Evolutionary conservation across 768 basidiomycete genomes (phyloP).

Genomic region (Mycena galopus): DNA sequence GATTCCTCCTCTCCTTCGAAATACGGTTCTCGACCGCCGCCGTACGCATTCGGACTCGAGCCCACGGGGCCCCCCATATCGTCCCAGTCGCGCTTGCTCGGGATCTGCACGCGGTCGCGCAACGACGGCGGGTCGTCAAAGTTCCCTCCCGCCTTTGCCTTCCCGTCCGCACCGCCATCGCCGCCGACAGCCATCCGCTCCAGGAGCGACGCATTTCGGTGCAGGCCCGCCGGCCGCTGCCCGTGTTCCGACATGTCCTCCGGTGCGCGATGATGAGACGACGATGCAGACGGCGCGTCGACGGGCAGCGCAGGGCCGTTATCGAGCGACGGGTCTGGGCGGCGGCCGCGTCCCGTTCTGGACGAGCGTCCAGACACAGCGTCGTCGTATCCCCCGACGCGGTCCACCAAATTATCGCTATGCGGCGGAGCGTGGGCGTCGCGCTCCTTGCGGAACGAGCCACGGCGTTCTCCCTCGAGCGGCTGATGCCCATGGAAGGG

Average conservation of each 20-base stretch:
- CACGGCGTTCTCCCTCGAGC: conserved; percentile 17
- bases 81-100: conserved; percentile 32
- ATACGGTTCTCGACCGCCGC: conserved; percentile 10
- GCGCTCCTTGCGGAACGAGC: conserved; percentile 20
- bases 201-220: conserved; percentile 19
- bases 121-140: conserved; percentile 24
- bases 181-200: conserved; percentile 10
- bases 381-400: conserved; percentile 27
- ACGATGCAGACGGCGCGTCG: conserved; percentile 10
- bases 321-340: conserved; percentile 20
- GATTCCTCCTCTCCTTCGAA: conserved; percentile 26
- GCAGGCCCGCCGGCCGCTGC: conserved; percentile 17
- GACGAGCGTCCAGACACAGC: not conserved
- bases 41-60: conserved; percentile 20
- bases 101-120: conserved; percentile 32
- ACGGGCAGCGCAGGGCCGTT: conserved; percentile 18
- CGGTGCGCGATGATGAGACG: not conserved
- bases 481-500: conserved; percentile 17
- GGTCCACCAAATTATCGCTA: conserved; percentile 22
- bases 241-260: conserved; percentile 19
- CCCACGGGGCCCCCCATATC: conserved; percentile 15
- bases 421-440: not conserved
- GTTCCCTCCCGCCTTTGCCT: not conserved
- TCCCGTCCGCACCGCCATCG: not conserved
- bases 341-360: conserved; percentile 17